These are phyloP conservation scores for Cyclocybe cylindracea DNA, from an alignment of 768 basidiomycete genomes.

Conservation along the genomic window DNA sequence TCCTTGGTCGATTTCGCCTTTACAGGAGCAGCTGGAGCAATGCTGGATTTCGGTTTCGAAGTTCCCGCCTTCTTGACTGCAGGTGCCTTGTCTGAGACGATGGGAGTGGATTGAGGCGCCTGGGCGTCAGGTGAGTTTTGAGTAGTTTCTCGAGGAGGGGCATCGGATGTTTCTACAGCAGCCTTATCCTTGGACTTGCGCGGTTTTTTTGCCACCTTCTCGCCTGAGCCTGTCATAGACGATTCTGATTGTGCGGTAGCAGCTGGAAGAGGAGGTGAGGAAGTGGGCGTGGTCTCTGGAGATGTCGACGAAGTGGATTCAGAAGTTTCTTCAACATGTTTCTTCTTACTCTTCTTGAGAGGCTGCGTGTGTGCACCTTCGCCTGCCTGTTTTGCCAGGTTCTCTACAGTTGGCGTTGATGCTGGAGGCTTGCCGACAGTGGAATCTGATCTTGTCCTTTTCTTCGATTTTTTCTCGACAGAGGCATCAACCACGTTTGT, in stretches of 20 bases:
- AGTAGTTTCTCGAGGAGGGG: not conserved
- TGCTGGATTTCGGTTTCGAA: not conserved
- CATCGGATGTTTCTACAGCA: not conserved
- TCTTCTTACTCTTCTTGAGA: slow-evolving; percentile 17
- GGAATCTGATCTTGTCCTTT: slow-evolving; percentile 1
- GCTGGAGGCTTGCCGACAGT: not conserved
- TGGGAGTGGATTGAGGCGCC: no score
- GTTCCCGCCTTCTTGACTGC: not conserved
- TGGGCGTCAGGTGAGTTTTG: no score
- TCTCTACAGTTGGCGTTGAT: not conserved
- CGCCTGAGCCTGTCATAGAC: no score
- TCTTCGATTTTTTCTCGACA: slow-evolving; percentile 11
- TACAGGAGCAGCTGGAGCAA: not conserved
- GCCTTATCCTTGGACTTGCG: not conserved
- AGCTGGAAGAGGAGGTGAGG: no score
- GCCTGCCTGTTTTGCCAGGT: not conserved
- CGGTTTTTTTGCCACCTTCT: no score
- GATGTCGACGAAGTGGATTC: not conserved
- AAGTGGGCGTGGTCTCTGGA: no score
- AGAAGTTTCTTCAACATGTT: not conserved
- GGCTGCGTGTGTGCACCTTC: not conserved
- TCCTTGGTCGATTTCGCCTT: not conserved
- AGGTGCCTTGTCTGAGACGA: not conserved
- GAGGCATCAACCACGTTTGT: not conserved
- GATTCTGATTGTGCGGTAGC: no score